Percentiles rank a stretch among this genome's conserved stretches.
These are phyloP conservation scores for Pyronema domesticum DNA, from an alignment of 495 filamentous ascomycete genomes.

Conservation along the genomic window DNA sequence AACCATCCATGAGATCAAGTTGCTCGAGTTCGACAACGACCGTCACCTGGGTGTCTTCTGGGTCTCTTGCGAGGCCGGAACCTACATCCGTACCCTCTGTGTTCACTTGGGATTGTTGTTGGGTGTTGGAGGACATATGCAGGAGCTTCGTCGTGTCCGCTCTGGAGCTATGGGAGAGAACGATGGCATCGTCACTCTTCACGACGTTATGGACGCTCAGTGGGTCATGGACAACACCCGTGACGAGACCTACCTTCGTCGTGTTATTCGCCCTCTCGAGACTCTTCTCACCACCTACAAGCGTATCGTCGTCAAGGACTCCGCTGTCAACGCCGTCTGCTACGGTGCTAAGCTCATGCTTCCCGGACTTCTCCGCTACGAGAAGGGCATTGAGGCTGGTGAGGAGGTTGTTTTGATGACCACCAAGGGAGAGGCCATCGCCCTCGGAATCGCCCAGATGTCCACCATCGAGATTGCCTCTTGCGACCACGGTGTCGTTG, in stretches of 20 bases:
- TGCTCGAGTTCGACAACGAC: constrained; percentile 95
- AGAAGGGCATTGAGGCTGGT: constrained; percentile 67
- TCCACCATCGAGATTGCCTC: constrained; percentile 77
- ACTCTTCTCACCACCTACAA: constrained; percentile 81
- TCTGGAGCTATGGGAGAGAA: constrained; percentile 87
- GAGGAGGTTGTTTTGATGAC: constrained; percentile 95
- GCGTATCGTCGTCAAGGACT: constrained; percentile 93
- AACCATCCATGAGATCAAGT: constrained; percentile 86
- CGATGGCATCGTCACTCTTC: constrained; percentile 73
- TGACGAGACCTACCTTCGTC: constrained; percentile 72
- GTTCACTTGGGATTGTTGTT: constrained; percentile 85
- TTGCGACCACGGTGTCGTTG: constrained; percentile 90
- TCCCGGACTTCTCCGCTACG: constrained; percentile 79
- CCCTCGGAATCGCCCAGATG: constrained; percentile 89
- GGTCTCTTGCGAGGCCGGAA: constrained; percentile 97
- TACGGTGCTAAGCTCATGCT: constrained; percentile 98
- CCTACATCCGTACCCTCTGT: constrained; percentile 94
- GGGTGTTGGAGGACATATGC: constrained; percentile 95
- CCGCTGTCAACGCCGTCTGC: constrained; percentile 85
- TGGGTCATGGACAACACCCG: constrained; percentile 82
- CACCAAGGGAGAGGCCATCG: constrained; percentile 95
- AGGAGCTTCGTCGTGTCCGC: constrained; percentile 85
- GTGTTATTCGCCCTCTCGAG: constrained; percentile 78
- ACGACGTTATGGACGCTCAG: constrained; percentile 90
- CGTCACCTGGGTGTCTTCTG: constrained; percentile 96